Evolutionary conservation across 148 eudicot genomes (phyloP), one percentile per base, ranked within the genome.

Genomic region (Rhododendron griersonianum): DNA sequence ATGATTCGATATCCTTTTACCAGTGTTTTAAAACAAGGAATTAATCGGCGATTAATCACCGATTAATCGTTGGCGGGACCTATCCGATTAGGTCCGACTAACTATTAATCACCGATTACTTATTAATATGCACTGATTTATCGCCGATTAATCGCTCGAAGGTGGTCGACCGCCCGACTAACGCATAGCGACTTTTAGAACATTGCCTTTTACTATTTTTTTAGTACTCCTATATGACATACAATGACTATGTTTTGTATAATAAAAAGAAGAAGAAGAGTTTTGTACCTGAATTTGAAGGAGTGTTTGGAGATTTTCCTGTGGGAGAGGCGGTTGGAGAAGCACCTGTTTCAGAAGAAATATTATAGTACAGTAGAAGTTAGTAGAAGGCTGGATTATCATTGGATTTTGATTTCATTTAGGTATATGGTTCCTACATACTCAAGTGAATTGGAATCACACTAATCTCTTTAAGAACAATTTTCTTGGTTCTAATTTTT

Each of bases 291-390:
- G 11, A 81, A 86, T 84, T 80, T 81, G 92, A 84, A 48, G 93
- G 81, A 63, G 30, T 30, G 47, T 28, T 84, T 37, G 93, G 86
- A 84, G 93, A 78, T 48, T 84, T 73, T 86, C 86, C 88, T 50
- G 85, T 82, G 16, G 94, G 90, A 75, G 91, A 81, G 79, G 80
- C 73, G n/a, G 89, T 55, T 25, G 93, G 90, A 75, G 92, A 86
- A 73, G 59, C 91, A 82, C 88, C 95, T 90, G 91, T 41, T 87
- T 9, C 77, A 83, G 16, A 59, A 18, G 81, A 87, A 10, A 69
- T 81, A 35, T 71, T 44, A 76, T 1, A 74, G 8, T 74, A 76
- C 1, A 74, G 8, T 74, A 21, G 47, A 61, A 61, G 78, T 84
- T 84, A 83, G 83, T 37, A 50, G n/a, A 76, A 44, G 35, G 55